Base-by-base conservation (phyloP, 177 flowering plant genomes). In the Vitis hybrid region DNA sequence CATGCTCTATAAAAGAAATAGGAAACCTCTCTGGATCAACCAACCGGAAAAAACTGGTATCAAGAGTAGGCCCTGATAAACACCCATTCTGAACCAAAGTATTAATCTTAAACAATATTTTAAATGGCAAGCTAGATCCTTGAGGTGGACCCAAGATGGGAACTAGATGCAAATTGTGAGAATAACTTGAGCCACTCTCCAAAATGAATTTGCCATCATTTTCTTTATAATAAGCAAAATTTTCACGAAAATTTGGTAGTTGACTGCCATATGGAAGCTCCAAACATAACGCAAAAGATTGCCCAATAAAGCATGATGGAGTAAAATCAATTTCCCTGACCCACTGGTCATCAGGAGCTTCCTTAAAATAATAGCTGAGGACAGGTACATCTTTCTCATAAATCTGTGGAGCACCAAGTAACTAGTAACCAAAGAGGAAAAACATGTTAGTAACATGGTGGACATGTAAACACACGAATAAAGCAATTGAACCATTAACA, bases 261-360 rank as follows among this genome's bases (percentile, higher is more conserved):
- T 67, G 15, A 60, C 70, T 23, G 34, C 66, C 73, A 49, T 30
- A 11, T 57, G 89, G 81, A 64, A 91, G 80, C 81, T 88, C 86
- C 70, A 91, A 50, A 68, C 97, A 91, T 51, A 89, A 11, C 34
- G 83, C 78, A 49, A 91, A 84, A 17, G 97, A 91, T 18, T 88
- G 93, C 10, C 97, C 97, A 68, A 91, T 83, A 26, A 62, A 71
- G 64, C 61, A 62, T 4, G 74, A 78, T 54, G 81, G 78, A 56
- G 91, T 85, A 65, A 91, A 91, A 76, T 91, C 97, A 19, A 80
- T 80, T 17, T 85, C 66, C 71, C 97, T 80, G 1, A 85, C 72
- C 94, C 94, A 91, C 48, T 77, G 85, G 67, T 83, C 86, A 60
- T 89, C 88, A 26, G 77, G 66, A 32, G 61, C 49, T 61, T 81